Evolutionary conservation across 331 rosid species (phyloP), one percentile per base, ranked within the genome.

Genomic region (Cydonia oblonga): DNA sequence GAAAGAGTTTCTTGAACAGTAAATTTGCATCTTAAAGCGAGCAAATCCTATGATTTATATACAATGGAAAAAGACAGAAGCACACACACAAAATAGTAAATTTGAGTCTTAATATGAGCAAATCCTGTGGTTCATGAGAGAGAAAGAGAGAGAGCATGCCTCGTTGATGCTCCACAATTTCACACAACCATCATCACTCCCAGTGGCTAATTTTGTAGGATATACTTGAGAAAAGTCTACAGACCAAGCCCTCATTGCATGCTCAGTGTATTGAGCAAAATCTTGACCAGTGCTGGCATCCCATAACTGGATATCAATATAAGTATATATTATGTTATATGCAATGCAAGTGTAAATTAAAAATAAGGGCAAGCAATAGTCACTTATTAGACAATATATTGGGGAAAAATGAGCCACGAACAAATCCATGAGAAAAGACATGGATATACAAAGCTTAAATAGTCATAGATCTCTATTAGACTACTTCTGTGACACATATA

Each of bases 201-300:
- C 95, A 75, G 90, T 92, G 79, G 96, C 97, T 64, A 92, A 84
- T 68, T 88, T 90, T 72, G 95, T 90, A 11, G 97, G 97, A 79
- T 82, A 78, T 14, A 86, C 90, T 35, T 18, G 83, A 72, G 96
- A 88, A 78, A 92, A 92, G 84, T 92, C 97, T 60, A 92, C 90
- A 30, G 96, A 92, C 97, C 97, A 90, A 42, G 96, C 97, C 88
- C 92, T 90, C 80, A 61, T 87, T 72, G 66, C 88, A 77, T 92
- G 97, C 79, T 84, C 95, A 11, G 64, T 84, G 90, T 79, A 88
- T 74, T 84, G 90, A 85, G 88, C 72, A 82, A 88, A 81, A 69
- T 64, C 88, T 74, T 87, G 96, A 76, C 97, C 96, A 3, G 93
- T 88, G 69, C 82, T 74, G 60, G 92, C 96, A 84, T 92, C 97